phyloP scores from a whole-genome alignment of 257 asterid species.

The Dorcoceras hygrometricum region DNA sequence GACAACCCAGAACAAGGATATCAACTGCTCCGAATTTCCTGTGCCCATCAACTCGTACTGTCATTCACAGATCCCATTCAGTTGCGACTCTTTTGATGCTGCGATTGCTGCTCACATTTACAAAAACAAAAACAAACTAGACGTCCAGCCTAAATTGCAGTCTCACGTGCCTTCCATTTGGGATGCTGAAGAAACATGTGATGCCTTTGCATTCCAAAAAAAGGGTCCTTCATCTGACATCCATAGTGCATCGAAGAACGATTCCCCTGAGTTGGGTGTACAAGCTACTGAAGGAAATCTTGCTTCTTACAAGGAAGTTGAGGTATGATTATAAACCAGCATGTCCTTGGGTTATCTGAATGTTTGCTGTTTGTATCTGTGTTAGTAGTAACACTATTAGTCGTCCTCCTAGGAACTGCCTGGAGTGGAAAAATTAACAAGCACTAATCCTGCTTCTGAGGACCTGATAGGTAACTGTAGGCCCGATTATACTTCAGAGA shows the following conservation, averaged over 20 bases:
- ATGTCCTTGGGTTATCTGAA: constrained; percentile 13
- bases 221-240: constrained; percentile 32
- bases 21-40: constrained; percentile 42
- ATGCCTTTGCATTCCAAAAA: constrained; percentile 79
- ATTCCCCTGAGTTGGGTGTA: constrained; percentile 30
- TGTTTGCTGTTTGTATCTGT: not conserved
- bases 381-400: constrained; percentile 16
- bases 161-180: constrained; percentile 66
- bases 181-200: constrained; percentile 97
- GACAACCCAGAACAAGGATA: constrained; percentile 35
- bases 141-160: constrained; percentile 37
- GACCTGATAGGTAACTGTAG: constrained; percentile 38
- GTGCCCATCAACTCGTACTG: constrained; percentile 35
- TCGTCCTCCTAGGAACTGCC: constrained; percentile 45
- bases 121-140: constrained; percentile 63
- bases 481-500: constrained; percentile 41
- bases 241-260: constrained; percentile 28
- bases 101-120: constrained; percentile 94
- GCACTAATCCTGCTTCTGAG: constrained; percentile 30
- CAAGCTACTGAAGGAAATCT: constrained; percentile 38
- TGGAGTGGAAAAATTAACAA: constrained; percentile 36
- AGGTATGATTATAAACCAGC: constrained; percentile 43
- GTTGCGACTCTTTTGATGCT: constrained; percentile 97
- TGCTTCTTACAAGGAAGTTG: constrained; percentile 32
- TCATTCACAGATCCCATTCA: constrained; percentile 59